Percentiles rank a stretch among this genome's conserved stretches.
phyloP scores from a whole-genome alignment of 805 yeast species.

The Lipomyces chichibuensis region DNA sequence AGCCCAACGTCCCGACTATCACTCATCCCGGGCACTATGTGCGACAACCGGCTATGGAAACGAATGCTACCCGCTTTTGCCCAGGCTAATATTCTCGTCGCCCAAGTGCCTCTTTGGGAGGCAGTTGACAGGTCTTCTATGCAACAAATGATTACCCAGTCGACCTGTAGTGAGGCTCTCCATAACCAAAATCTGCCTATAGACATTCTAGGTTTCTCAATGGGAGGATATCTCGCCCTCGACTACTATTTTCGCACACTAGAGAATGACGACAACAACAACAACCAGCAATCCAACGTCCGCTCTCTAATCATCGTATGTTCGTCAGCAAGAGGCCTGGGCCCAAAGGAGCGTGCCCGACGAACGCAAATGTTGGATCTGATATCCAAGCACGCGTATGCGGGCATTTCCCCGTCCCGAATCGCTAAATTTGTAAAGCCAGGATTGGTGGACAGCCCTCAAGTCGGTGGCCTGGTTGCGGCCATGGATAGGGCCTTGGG shows the following conservation, averaged over 20 bases:
- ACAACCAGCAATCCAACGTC: not conserved
- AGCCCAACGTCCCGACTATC: not conserved
- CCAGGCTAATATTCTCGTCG: not conserved
- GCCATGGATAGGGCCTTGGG: constrained; percentile 5
- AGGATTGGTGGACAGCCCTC: not conserved
- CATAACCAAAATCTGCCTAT: not conserved
- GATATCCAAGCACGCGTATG: not conserved
- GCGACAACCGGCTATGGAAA: constrained; percentile 8
- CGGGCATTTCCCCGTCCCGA: not conserved
- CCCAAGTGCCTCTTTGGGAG: not conserved
- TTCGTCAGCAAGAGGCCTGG: constrained; percentile 1
- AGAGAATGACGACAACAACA: not conserved
- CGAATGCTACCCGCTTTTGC: not conserved
- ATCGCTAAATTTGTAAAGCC: not conserved
- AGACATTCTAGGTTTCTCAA: not conserved
- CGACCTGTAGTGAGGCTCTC: not conserved
- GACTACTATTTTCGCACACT: not conserved
- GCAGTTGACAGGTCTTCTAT: not conserved
- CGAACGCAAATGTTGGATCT: not conserved
- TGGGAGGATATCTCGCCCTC: constrained; percentile 9
- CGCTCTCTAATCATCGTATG: constrained; percentile 5
- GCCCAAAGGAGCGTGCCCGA: not conserved
- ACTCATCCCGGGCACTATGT: constrained; percentile 4
- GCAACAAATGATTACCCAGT: not conserved
- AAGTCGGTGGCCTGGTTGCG: constrained; percentile 1